Base-by-base conservation (phyloP, 2,329 filamentous ascomycete genomes). In the Domatiomyces globalis region DNA sequence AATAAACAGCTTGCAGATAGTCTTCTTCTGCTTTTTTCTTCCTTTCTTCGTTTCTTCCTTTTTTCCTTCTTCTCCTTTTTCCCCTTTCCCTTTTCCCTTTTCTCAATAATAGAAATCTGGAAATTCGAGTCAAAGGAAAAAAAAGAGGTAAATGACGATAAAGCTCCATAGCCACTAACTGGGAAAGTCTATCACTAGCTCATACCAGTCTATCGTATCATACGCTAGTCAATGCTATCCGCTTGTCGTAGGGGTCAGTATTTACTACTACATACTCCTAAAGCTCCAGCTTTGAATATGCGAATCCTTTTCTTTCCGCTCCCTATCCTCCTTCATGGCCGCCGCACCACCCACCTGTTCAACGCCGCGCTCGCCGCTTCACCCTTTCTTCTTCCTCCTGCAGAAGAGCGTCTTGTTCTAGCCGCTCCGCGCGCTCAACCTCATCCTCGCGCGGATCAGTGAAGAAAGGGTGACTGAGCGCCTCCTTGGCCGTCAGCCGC, bases 391-490 rank as follows among this genome's bases (percentile, higher is more conserved):
- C 50, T 48, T 53, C 49, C 5, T 54, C 8, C 33, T 39, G 33
- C 33, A 39, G 33, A 48, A 48, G 17, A 46, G 50, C 53, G 51
- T 58, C 54, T 45, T 50, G 52, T 2, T 55, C 58, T 47, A 57
- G 55, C 45, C 58, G 55, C 46, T 58, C 58, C 6, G 51, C 54
- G 18, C 53, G 51, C 48, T 56, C 55, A 22, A 61, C 56, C 22
- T 62, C 62, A 36, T 64, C 63, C 45, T 59, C 56, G 17, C 61
- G 49, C 1, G 70, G 70, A 7, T 64, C 56, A 6, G 64, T 67
- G 57, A 73, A 71, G 57, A 73, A 72, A 19, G 70, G 67, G 58
- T 73, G 69, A 20, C 66, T 61, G 44, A 73, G 56, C 19, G 70
- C 70, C 18, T 71, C 68, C 51, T 63, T 68, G 10, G 70, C 70